Evolutionary conservation across 1,284 basidiomycete species (phyloP).

Genomic region (Cutaneotrichosporon curvatum): DNA sequence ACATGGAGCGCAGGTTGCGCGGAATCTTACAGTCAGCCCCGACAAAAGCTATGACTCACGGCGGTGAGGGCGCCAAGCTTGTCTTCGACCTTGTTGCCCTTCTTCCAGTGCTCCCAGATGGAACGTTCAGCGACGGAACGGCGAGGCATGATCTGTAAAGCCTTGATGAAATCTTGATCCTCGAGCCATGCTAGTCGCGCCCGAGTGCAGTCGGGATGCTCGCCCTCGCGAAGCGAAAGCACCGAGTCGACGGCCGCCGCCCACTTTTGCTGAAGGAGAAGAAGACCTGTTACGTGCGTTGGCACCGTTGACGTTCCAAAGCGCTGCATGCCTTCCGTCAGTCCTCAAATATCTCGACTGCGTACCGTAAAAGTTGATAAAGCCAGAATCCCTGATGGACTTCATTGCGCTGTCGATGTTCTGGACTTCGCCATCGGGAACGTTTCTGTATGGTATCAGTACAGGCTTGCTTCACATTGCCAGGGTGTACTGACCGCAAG

Average conservation of each 20-base stretch:
- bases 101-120: conserved; percentile 82
- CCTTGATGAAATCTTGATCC: conserved; percentile 66
- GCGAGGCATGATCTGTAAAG: conserved; percentile 73
- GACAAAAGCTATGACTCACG: conserved; percentile 48
- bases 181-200: conserved; percentile 77
- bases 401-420: conserved; percentile 68
- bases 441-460: conserved; percentile 54
- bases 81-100: conserved; percentile 72
- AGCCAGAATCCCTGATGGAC: conserved; percentile 76
- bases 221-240: conserved; percentile 71
- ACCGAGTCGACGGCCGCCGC: conserved; percentile 75
- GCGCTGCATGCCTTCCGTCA: conserved; percentile 78
- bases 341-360: neutral
- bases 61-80: conserved; percentile 77
- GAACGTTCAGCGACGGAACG: conserved; percentile 86
- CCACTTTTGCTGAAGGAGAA: conserved; percentile 84
- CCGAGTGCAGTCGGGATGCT: conserved; percentile 74
- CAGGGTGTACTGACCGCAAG: conserved; percentile 60
- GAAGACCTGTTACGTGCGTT: conserved; percentile 87
- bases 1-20: conserved; percentile 91
- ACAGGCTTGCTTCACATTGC: too few species aligned
- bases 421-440: conserved; percentile 64
- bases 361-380: conserved; percentile 94
- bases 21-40: conserved; percentile 60
- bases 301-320: conserved; percentile 96